These are phyloP conservation scores for Ustilago crameri DNA, from an alignment of 1,284 basidiomycete species.

Conservation along the genomic window DNA sequence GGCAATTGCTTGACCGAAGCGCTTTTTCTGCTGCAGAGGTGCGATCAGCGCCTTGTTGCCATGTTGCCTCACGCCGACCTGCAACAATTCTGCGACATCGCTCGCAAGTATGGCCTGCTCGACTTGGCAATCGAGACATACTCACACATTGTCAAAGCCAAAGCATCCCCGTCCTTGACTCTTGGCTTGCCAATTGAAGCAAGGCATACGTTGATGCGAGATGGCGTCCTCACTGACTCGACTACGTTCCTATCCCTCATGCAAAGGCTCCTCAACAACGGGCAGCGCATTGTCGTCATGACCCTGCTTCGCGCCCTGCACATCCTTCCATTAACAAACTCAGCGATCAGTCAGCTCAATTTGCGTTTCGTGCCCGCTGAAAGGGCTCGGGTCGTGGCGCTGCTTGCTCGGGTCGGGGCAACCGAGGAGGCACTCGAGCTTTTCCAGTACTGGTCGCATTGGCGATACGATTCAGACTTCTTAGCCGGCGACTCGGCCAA, in stretches of 20 bases:
- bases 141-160: constrained; percentile 31
- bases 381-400: constrained; percentile 7
- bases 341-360: constrained; percentile 22
- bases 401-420: constrained; percentile 24
- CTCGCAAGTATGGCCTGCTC: background rate
- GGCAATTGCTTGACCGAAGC: constrained; percentile 8
- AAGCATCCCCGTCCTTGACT: constrained; percentile 1
- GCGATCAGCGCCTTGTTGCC: constrained; percentile 31
- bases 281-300: constrained; percentile 11
- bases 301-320: constrained; percentile 25
- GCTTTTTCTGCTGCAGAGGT: constrained; percentile 23
- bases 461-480: constrained; percentile 14
- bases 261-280: constrained; percentile 3
- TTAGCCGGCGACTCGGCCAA: background rate
- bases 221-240: constrained; percentile 26
- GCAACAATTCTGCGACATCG: constrained; percentile 29
- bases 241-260: constrained; percentile 22
- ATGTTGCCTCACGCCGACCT: constrained; percentile 24
- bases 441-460: constrained; percentile 34
- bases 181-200: background rate
- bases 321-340: constrained; percentile 26
- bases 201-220: constrained; percentile 21
- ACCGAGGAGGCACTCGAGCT: constrained; percentile 32
- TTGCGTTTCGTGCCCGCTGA: constrained; percentile 13
- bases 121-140: constrained; percentile 18